These are phyloP conservation scores for Filosporella fistucella DNA, from an alignment of 495 filamentous ascomycete species.

Conservation along the genomic window DNA sequence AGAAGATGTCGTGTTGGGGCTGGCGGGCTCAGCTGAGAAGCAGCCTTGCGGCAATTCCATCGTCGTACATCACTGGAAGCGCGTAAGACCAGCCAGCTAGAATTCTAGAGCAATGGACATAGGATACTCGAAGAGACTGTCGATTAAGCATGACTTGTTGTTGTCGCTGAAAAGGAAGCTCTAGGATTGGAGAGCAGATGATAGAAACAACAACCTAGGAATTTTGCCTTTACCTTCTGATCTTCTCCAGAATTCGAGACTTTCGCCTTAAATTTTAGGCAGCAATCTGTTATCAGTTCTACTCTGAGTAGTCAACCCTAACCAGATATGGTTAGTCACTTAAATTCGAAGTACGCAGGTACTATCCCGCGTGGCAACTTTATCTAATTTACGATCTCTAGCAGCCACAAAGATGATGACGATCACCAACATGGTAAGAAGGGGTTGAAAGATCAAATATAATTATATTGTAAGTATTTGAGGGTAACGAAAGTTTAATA, in stretches of 20 bases:
- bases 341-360: too few relatives aligned
- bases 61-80: conserved; percentile 14
- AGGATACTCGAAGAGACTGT: conserved; percentile 4
- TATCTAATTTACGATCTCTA: background rate
- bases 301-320: too few relatives aligned
- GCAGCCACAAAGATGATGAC: background rate
- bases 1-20: conserved; percentile 15
- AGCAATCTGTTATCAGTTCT: too few relatives aligned
- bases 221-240: too few relatives aligned
- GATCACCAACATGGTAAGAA: background rate
- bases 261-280: too few relatives aligned
- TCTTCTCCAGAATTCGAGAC: too few relatives aligned
- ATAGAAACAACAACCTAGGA: too few relatives aligned
- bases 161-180: conserved; percentile 10
- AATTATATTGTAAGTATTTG: background rate
- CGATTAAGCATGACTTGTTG: conserved; percentile 10
- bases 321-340: too few relatives aligned
- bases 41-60: conserved; percentile 16
- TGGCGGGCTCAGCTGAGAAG: conserved; percentile 16
- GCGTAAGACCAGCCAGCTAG: conserved; percentile 15
- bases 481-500: conserved; percentile 1
- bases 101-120: conserved; percentile 10
- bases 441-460: background rate
- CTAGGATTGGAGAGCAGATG: too few relatives aligned
- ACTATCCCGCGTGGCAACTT: background rate